Percentiles rank a stretch among this genome's conserved stretches.
Conservation (phyloP, 2,329 filamentous ascomycete genomes). For the Alternaria viburni region DNA sequence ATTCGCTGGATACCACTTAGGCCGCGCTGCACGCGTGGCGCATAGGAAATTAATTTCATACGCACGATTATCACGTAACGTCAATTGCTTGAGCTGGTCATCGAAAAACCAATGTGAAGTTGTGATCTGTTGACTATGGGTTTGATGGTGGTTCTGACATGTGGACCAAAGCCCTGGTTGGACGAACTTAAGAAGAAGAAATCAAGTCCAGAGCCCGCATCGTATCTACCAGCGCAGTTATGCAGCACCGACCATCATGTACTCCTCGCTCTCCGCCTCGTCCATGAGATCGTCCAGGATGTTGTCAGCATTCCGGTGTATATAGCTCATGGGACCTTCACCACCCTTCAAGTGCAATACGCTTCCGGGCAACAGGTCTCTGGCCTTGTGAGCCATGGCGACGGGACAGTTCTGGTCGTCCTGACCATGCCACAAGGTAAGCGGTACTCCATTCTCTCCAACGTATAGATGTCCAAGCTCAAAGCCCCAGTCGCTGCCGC, state of each 20-base stretch:
- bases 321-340: constrained; percentile 36
- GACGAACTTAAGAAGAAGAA: background rate
- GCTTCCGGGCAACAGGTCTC: constrained; percentile 27
- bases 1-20: constrained; percentile 4
- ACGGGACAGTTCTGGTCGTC: constrained; percentile 38
- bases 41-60: background rate
- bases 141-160: background rate
- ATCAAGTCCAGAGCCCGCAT: background rate
- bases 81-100: background rate
- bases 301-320: constrained; percentile 27
- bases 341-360: constrained; percentile 28
- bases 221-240: background rate
- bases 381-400: constrained; percentile 31
- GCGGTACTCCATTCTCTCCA: constrained; percentile 20
- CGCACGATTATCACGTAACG: background rate
- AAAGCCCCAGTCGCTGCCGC: constrained; percentile 41
- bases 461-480: constrained; percentile 34
- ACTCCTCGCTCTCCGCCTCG: constrained; percentile 22
- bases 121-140: background rate
- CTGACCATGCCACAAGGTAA: constrained; percentile 44
- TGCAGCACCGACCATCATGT: constrained; percentile 12
- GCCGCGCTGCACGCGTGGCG: background rate
- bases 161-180: background rate
- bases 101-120: background rate
- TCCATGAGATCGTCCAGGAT: constrained; percentile 32